Base-by-base conservation (phyloP, 352 stramenopile species). In the Pythium angustatum region DNA sequence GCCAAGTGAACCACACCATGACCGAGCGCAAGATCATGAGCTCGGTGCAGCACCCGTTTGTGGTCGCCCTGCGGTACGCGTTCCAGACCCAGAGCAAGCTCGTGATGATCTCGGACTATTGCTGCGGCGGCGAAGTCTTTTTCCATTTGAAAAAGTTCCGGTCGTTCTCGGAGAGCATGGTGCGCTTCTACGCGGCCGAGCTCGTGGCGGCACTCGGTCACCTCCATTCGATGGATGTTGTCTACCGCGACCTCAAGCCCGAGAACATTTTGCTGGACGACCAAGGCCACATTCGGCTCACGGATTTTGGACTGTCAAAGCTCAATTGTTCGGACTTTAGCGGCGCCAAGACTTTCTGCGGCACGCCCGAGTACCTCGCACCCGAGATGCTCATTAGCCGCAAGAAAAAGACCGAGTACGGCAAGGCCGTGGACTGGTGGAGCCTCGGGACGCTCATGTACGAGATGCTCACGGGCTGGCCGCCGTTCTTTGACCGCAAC, bases 21-120 rank as follows among this genome's bases (percentile, higher is more conserved):
- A 94, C 90, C 31, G 87, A 96, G 63, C 86, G 87, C 11, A 78
- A 83, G 36, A 93, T 96, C 72, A 93, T 96, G 71, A 90, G 89
- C 62, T 89, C 97, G 21, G 78, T 94, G 40, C 81, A 97, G 63
- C 96, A 99, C 75, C 95, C 96, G 26, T 99, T 99, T 76, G 97
- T 99, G 41, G 96, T 99, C 47, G 92, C 91, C 45, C 77, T 99
- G 21, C 89, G 96, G 34, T 97, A 91, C 62, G 87, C 90, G 43
- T 97, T 97, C 71, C 90, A 97, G 74, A 97, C 90, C 17, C 75
- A 87, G 27, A 93, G 75, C 62, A 97, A 96, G 66, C 85, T 97
- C 30, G 91, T 97, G 60, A 94, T 97, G 84, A 82, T 97, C 34
- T 96, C 83, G 17, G 87, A 96, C 60, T 97, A 96, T 57, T 94